Percentiles rank a stretch among this genome's conserved stretches.
Conservation (phyloP, 1,284 basidiomycete species). For the Caloboletus firmus region DNA sequence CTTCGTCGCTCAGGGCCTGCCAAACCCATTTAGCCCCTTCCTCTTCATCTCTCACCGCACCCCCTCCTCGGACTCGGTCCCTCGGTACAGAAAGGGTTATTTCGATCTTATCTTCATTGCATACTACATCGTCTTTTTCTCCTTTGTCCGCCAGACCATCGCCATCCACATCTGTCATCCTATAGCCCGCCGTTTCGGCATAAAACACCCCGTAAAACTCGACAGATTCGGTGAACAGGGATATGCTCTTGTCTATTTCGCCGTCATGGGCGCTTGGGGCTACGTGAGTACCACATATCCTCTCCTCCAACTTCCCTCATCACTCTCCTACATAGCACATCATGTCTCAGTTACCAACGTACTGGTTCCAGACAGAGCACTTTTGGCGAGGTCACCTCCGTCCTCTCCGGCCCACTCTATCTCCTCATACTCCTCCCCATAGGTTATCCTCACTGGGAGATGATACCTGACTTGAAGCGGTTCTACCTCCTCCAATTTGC, state of each 20-base stretch:
- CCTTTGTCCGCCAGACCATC: constrained; percentile 82
- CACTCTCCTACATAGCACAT: constrained; percentile 53
- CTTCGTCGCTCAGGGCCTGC: constrained; percentile 46
- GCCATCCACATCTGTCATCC: constrained; percentile 72
- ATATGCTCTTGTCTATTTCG: constrained; percentile 84
- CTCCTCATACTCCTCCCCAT: background rate
- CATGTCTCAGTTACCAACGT: constrained; percentile 85
- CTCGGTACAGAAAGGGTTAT: constrained; percentile 76
- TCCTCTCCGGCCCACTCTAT: background rate
- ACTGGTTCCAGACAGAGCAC: constrained; percentile 83
- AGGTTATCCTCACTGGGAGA: constrained; percentile 89
- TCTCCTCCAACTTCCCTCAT: background rate
- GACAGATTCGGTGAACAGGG: constrained; percentile 89
- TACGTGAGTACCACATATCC: constrained; percentile 53
- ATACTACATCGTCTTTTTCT: constrained; percentile 91
- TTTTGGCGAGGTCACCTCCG: constrained; percentile 73
- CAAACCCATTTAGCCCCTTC: constrained; percentile 77
- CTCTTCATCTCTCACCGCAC: constrained; percentile 77
- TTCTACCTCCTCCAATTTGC: constrained; percentile 91
- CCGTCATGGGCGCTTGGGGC: constrained; percentile 71
- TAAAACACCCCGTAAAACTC: constrained; percentile 67
- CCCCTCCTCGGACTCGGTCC: constrained; percentile 50
- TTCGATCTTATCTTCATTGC: constrained; percentile 81
- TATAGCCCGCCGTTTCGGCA: constrained; percentile 69
- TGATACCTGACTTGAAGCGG: constrained; percentile 82